Percentiles rank a stretch among this genome's conserved stretches.
Conservation (phyloP, 441 rosid genomes). For the Theobroma grandiflorum region DNA sequence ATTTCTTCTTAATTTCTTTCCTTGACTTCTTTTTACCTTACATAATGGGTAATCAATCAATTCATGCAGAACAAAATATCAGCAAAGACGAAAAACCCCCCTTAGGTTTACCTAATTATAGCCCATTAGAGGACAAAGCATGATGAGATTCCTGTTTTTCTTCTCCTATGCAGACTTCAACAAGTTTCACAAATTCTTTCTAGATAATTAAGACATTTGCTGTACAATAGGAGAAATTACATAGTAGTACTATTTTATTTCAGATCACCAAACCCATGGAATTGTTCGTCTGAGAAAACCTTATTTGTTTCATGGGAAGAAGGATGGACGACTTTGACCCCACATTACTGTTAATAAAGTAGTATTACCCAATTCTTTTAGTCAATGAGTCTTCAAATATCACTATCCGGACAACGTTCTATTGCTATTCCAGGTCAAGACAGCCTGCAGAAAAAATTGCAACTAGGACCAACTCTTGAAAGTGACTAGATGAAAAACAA, state of each 20-base stretch:
- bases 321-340: background rate
- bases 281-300: background rate
- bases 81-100: background rate
- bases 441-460: background rate
- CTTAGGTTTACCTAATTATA: background rate
- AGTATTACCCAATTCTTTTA: background rate
- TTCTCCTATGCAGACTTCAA: background rate
- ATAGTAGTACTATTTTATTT: background rate
- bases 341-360: background rate
- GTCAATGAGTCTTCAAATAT: background rate
- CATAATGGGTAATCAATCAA: background rate
- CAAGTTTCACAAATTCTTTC: background rate
- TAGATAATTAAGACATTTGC: background rate
- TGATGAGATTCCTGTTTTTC: background rate
- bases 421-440: background rate
- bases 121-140: background rate
- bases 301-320: background rate
- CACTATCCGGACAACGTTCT: background rate
- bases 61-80: background rate
- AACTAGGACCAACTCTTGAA: background rate
- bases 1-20: background rate
- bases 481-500: background rate
- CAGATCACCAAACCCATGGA: background rate
- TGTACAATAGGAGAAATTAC: background rate
- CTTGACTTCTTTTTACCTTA: background rate